Evolutionary conservation across 1,139 yeast genomes (phyloP).

Genomic region (Zygosaccharomyces pseudobailii): DNA sequence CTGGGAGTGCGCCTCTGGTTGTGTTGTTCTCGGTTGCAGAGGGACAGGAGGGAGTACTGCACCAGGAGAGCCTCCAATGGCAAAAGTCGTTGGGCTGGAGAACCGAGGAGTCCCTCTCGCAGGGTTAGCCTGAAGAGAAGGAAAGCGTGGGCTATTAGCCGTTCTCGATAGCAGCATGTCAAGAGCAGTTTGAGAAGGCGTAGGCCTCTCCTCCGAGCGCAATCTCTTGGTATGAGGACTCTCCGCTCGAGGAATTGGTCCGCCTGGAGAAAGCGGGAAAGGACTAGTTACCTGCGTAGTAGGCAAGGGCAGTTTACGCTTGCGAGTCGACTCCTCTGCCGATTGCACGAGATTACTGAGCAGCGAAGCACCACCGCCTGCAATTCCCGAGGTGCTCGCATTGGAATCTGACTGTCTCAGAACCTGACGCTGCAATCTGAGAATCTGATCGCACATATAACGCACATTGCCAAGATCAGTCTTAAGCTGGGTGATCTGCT

Average conservation of each 20-base stretch:
- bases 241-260: constrained; percentile 10
- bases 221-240: constrained; percentile 25
- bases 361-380: constrained; percentile 4
- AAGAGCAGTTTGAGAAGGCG: constrained; percentile 30
- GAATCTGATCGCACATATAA: constrained; percentile 27
- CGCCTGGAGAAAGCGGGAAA: constrained; percentile 22
- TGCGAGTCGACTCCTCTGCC: constrained; percentile 8
- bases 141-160: constrained; percentile 23
- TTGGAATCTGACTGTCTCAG: constrained; percentile 3
- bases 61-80: constrained; percentile 10
- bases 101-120: constrained; percentile 8
- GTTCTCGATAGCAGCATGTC: constrained; percentile 30
- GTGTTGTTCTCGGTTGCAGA: neutral
- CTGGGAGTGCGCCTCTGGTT: neutral
- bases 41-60: constrained; percentile 4
- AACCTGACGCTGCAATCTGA: constrained; percentile 27
- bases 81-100: constrained; percentile 10
- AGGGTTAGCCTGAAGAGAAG: constrained; percentile 10
- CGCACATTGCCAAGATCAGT: constrained; percentile 25
- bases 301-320: constrained; percentile 19
- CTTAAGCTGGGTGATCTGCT: constrained; percentile 28
- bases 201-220: constrained; percentile 28
- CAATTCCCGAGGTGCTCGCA: neutral
- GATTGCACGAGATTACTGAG: constrained; percentile 12
- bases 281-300: constrained; percentile 7